Percentiles rank a stretch among this genome's conserved stretches.
These are phyloP conservation scores for Yamadazyma sp. DNA, from an alignment of 1,139 yeast species.

Conservation along the genomic window DNA sequence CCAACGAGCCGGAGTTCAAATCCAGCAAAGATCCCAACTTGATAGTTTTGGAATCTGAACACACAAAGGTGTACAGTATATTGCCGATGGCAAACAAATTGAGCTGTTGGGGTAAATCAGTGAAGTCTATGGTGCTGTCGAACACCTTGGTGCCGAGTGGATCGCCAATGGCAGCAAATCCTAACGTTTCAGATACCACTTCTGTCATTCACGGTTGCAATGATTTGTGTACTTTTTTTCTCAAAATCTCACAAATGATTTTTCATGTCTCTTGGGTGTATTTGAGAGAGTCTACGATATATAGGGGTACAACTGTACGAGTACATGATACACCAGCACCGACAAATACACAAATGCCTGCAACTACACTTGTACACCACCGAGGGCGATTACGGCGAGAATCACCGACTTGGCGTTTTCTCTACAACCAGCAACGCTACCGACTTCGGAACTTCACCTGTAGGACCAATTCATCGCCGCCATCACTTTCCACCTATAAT, in stretches of 20 bases:
- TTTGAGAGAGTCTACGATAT: too few species aligned
- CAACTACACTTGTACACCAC: neutral
- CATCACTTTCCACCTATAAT: neutral
- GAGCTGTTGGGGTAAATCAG: slow-evolving; percentile 15
- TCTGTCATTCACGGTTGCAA: slow-evolving; percentile 17
- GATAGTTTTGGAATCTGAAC: slow-evolving; percentile 28
- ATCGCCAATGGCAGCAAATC: slow-evolving; percentile 31
- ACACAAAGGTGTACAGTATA: slow-evolving; percentile 25
- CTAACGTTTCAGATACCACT: slow-evolving; percentile 37
- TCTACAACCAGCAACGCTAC: neutral
- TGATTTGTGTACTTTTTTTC: slow-evolving; percentile 1
- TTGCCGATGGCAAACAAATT: slow-evolving; percentile 32
- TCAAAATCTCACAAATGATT: neutral
- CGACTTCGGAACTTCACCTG: neutral
- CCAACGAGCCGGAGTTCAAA: slow-evolving; percentile 11
- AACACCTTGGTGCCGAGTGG: slow-evolving; percentile 31
- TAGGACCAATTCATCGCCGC: neutral
- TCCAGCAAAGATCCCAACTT: slow-evolving; percentile 11
- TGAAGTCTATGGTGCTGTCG: slow-evolving; percentile 25
- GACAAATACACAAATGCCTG: neutral
- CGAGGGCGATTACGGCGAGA: neutral
- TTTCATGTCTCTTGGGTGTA: neutral
- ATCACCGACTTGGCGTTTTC: neutral
- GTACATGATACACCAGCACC: too few species aligned
- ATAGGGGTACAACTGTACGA: too few species aligned